Base-by-base conservation (phyloP, 2,329 filamentous ascomycete species). In the Colletotrichum caudatum region DNA sequence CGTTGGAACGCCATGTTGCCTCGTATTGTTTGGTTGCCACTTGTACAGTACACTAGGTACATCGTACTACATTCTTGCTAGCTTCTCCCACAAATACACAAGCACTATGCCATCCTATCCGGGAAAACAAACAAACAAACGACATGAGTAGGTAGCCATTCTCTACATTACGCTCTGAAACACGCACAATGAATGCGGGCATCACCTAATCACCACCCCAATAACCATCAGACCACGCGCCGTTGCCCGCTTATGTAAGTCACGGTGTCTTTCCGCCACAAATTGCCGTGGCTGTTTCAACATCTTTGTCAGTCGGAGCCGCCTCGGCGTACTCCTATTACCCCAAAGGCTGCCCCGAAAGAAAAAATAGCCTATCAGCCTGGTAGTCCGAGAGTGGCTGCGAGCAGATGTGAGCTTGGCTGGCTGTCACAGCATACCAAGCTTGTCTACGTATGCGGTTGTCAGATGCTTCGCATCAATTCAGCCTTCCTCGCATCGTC, bases 281-380 rank as follows among this genome's bases (percentile, higher is more conserved):
- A 39, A 29, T 46, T 69, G 61, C 37, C 14, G 61, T 60, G 54
- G 5, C 53, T 16, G 29, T 54, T 69, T 39, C 35, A 48, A 39
- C 58, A 16, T 39, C 51, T 29, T 63, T 44, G 23, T 26, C 48
- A 50, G 23, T 23, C 3, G 9, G 12, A 20, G 8, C 33, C 48
- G 48, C 60, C 48, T 23, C 44, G 35, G 14, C 60, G 39, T 37
- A n/a, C 23, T 14, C 23, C 23, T 44, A 35, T 14, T 4, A 54
- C 18, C 29, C 8, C 29, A 54, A 54, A 20, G 29, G n/a, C 16
- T 20, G 51, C 51, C 29, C 29, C 9, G 11, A 12, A 12, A n/a
- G 8, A 54, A 8, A 54, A 23, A 11, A 1, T 51, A 7, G 11
- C 48, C 16, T n/a, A 5, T 29, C 18, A n/a, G 3, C 51, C 26